Percentiles rank a stretch among this genome's conserved stretches.
These are phyloP conservation scores for Alternaria atra DNA, from an alignment of 2,329 filamentous ascomycete genomes.

Conservation along the genomic window DNA sequence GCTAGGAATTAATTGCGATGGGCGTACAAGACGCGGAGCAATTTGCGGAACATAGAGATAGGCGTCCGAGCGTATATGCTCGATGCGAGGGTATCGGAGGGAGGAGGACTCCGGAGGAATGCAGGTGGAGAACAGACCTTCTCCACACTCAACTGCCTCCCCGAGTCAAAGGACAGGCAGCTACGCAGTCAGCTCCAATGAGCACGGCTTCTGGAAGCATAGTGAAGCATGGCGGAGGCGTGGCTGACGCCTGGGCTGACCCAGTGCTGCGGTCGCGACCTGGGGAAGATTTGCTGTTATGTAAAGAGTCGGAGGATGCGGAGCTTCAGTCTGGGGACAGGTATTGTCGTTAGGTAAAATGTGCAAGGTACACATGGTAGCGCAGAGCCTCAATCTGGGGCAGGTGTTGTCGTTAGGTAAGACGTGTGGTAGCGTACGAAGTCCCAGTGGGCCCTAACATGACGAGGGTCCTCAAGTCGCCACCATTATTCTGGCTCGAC, in stretches of 20 bases:
- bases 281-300: slow-evolving; percentile 16
- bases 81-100: neutral
- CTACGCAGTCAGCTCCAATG: neutral
- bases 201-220: slow-evolving; percentile 8
- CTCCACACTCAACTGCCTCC: neutral
- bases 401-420: slow-evolving; percentile 11
- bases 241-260: slow-evolving; percentile 6
- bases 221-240: neutral
- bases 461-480: neutral
- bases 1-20: neutral
- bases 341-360: slow-evolving; percentile 11
- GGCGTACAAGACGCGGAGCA: neutral
- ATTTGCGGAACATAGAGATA: neutral
- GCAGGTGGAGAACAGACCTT: slow-evolving; percentile 1
- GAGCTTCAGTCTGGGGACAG: slow-evolving; percentile 10
- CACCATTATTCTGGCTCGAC: slow-evolving; percentile 29
- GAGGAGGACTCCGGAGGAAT: neutral
- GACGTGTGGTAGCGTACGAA: slow-evolving; percentile 6
- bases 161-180: neutral
- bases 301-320: slow-evolving; percentile 4
- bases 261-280: slow-evolving; percentile 12
- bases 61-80: neutral
- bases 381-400: slow-evolving; percentile 11
- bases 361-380: slow-evolving; percentile 2
- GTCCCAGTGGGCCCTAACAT: neutral